Base-by-base conservation (phyloP, 768 basidiomycete species). In the Podaxis sp. region DNA sequence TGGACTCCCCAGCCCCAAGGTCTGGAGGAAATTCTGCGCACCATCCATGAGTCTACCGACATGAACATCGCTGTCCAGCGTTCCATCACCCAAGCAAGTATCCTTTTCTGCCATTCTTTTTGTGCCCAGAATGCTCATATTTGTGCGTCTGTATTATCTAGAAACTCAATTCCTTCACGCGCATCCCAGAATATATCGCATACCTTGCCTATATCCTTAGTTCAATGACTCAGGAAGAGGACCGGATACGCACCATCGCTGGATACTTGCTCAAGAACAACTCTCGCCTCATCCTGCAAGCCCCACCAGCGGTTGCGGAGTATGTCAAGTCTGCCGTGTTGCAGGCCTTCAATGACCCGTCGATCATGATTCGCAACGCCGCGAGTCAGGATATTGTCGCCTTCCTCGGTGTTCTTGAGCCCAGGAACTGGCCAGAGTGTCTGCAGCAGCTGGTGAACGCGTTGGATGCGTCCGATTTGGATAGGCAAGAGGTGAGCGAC, bases 201-300 rank as follows among this genome's bases (percentile, higher is more conserved):
- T 99, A 99, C 84, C 88, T 99, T 66, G 92, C 92, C 22, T 93
- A 96, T 74, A 95, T 98, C 79, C 87, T 99, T 66, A 87, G 90
- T 63, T 81, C 83, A 51, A 78, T 92, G 80, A 82, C 88, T 1
- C 81, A 85, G 64, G 95, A 98, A 77, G 90, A 95, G 72, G 95
- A 94, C 72, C 90, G 92, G 55, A 94, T 96, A 74, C 87, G 96
- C 57, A 92, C 93, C 63, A 96, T 98, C 78, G 96, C 96, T 26
- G 96, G 96, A 48, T 93, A 98, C 70, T 82, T 98, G 24, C 87
- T 99, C 76, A 99, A 99, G 87, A 99, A 99, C 76, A 95, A 95
- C 70, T 85, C 93, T 49, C 84, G 87, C 63, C 83, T 90, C 67
- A 88, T 95, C 72, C 80, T 95, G 59, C 82, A 80, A 52, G 84